Evolutionary conservation across 768 basidiomycete genomes (phyloP).

Genomic region (Clitopilus passeckerianus): DNA sequence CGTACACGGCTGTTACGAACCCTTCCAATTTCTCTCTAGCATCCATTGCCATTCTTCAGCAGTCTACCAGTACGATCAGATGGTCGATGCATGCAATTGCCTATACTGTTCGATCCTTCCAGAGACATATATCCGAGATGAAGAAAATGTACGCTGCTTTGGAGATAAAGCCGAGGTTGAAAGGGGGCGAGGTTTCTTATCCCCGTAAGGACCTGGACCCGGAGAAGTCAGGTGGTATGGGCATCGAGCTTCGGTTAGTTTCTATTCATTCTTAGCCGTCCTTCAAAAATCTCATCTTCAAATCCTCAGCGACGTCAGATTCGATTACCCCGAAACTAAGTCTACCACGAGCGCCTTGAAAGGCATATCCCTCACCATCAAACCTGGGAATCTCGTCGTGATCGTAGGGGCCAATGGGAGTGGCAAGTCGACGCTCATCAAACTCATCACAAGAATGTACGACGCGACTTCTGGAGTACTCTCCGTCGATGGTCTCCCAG

Average conservation of each 20-base stretch:
- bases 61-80: constrained; percentile 24
- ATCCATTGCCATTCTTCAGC: constrained; percentile 34
- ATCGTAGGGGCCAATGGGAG: constrained; percentile 57
- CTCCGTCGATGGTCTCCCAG: constrained; percentile 37
- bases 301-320: constrained; percentile 41
- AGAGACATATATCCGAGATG: constrained; percentile 19
- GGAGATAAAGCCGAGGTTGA: constrained; percentile 15
- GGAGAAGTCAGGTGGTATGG: constrained; percentile 20
- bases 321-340: constrained; percentile 44
- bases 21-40: constrained; percentile 32
- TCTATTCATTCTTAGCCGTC: background rate
- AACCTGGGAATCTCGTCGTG: constrained; percentile 45
- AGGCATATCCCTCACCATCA: constrained; percentile 38
- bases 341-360: constrained; percentile 26
- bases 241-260: constrained; percentile 20
- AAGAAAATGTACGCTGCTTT: constrained; percentile 24
- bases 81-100: constrained; percentile 18
- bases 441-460: constrained; percentile 44
- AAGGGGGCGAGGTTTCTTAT: constrained; percentile 21
- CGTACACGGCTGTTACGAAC: constrained; percentile 21
- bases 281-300: background rate
- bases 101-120: constrained; percentile 10
- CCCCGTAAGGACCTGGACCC: constrained; percentile 11
- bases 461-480: constrained; percentile 38
- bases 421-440: constrained; percentile 50